Base-by-base conservation (phyloP, 306 rosid species). In the Oemleria cerasiformis region DNA sequence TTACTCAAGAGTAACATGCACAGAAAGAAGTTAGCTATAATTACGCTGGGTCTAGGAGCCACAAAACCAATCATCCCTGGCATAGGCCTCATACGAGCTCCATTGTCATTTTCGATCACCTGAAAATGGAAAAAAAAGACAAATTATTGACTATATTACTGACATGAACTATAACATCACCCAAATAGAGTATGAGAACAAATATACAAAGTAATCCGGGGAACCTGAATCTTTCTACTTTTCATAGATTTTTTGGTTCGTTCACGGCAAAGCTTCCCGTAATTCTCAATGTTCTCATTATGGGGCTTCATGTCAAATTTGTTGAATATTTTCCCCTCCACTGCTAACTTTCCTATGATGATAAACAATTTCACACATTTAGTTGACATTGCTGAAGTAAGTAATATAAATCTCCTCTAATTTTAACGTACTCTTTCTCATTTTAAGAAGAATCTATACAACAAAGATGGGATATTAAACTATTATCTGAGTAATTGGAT, bases 301-400 rank as follows among this genome's bases (percentile, higher is more conserved):
- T 85, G 86, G 21, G 96, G 97, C 79, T 84, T 92, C 96, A 90
- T 90, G 82, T 90, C 93, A 81, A 92, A 87, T 67, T 90, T 92
- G 85, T 87, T 67, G 60, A 68, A 70, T 75, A 92, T 86, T 73
- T 85, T 87, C 25, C 97, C 98, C 75, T 92, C 98, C 49, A 88
- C 89, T 4, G 87, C 73, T 15, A 83, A 41, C 75, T 86, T 92
- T 76, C 97, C 98, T 92, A 69, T 63, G 67, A 75, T 6, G 58
- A 4, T 30, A 77, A 59, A 58, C 71, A 72, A 68, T 59, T 68
- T 71, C 73, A 48, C 63, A 68, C 56, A 68, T 60, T 73, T 41
- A 76, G 48, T 51, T 50, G 60, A 63, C 23, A 79, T 72, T 36
- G 8, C 6, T 6, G 25, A 54, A 63, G 23, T 4, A 19, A 19